Percentiles rank a stretch among this genome's conserved stretches.
These are phyloP conservation scores for Paraphaeosphaeria minitans DNA, from an alignment of 2,329 filamentous ascomycete species.

Conservation along the genomic window DNA sequence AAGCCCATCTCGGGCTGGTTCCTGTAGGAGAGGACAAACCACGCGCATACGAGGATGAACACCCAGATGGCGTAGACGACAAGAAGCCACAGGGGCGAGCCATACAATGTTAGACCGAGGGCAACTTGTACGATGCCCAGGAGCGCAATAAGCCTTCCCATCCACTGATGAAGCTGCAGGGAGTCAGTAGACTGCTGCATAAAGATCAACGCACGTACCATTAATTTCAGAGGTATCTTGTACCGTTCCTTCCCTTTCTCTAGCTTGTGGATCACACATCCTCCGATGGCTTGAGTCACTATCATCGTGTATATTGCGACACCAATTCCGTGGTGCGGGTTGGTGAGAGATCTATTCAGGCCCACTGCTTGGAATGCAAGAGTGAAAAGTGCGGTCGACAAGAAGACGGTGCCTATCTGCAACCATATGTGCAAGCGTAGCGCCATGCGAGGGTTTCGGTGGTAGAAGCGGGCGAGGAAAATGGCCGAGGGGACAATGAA, in stretches of 20 bases:
- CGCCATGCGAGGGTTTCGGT: conserved; percentile 63
- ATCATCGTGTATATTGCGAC: conserved; percentile 77
- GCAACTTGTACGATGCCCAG: conserved; percentile 87
- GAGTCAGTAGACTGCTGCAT: conserved; percentile 15
- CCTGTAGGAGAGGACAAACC: conserved; percentile 80
- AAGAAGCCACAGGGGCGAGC: conserved; percentile 83
- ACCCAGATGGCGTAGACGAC: conserved; percentile 84
- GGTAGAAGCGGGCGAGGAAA: conserved; percentile 73
- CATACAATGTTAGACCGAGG: conserved; percentile 87
- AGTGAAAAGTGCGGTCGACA: conserved; percentile 74
- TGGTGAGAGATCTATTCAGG: conserved; percentile 71
- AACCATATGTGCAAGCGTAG: conserved; percentile 75
- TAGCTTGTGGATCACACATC: conserved; percentile 64
- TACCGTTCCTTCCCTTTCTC: conserved; percentile 59
- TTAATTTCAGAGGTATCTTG: conserved; percentile 62
- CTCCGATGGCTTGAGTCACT: conserved; percentile 72
- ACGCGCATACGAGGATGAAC: conserved; percentile 71
- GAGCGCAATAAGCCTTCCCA: conserved; percentile 76
- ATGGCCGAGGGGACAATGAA: conserved; percentile 75
- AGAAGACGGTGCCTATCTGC: conserved; percentile 69
- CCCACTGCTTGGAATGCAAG: conserved; percentile 81
- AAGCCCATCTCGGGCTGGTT: conserved; percentile 61
- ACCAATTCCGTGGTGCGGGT: conserved; percentile 85
- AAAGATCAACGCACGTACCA: conserved; percentile 49
- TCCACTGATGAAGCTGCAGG: conserved; percentile 83